Evolutionary conservation across 805 yeast species (phyloP), one percentile per base, ranked within the genome.

Genomic region (Cyberlindnera xishuangbannaensis): DNA sequence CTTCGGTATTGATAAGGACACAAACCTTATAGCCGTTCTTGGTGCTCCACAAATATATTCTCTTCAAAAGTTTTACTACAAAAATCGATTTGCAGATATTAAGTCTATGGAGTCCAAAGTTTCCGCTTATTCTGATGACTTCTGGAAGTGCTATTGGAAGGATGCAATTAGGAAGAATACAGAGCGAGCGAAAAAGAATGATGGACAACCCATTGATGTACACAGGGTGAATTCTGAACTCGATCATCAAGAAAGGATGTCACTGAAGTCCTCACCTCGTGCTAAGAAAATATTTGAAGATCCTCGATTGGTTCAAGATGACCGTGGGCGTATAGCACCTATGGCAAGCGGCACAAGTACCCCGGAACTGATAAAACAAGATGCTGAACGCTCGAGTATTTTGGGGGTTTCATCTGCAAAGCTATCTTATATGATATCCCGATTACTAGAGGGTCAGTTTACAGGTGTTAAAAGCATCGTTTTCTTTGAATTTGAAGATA

Each of bases 401-500:
- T 36, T 71, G n/a, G 86, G 87, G 3, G 71, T 83, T 0, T 70
- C 78, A 1, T 79, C 86, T 1, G 58, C 78, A 0, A 81, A 81
- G 45, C 53, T 80, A 12, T 72, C 84, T 5, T 80, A 80, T 41
- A 55, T 80, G 37, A 64, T 73, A 0, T 61, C 78, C 12, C 60
- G 73, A 38, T 45, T 78, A 7, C 48, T 76, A 18, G 78, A 75
- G 31, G 72, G 78, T 46, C 74, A 73, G 40, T 37, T 43, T 8
- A 34, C 50, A 7, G 62, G 64, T 4, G 49, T 71, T 32, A 76
- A 80, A 50, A 69, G 80, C 12, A 62, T 80, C 18, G 75, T 80
- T 0, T 80, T 80, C 50, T 81, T 73, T 49, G 86, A 80, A 41
- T 77, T 74, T 53, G 84, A 78, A 50, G 85, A 80, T 42, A 68